These are phyloP conservation scores for Elaeagnus macrophylla DNA, from an alignment of 306 rosid species.

Conservation along the genomic window DNA sequence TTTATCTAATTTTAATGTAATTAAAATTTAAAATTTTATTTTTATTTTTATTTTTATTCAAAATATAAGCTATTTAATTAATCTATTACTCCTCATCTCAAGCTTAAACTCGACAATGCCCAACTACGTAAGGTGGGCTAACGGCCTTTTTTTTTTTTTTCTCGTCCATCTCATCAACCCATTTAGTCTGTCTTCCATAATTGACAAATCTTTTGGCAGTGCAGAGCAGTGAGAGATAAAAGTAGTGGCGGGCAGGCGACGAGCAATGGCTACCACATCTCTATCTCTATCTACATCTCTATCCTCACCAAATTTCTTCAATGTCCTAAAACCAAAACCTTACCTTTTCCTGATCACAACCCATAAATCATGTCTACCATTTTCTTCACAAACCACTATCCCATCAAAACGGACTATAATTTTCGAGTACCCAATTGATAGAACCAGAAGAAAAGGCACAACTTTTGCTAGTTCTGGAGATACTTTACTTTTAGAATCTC, in stretches of 20 bases:
- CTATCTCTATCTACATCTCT: constrained; percentile 38
- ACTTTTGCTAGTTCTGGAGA: constrained; percentile 34
- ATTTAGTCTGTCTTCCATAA: no score
- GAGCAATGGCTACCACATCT: constrained; percentile 50
- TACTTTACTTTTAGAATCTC: constrained; percentile 27
- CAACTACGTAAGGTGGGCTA: no score
- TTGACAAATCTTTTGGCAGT: constrained; percentile 1
- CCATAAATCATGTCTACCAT: constrained; percentile 14
- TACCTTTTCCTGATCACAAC: constrained; percentile 8
- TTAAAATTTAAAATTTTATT: no score
- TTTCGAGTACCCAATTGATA: constrained; percentile 21
- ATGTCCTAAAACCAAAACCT: constrained; percentile 18
- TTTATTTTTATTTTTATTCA: no score
- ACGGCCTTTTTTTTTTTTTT: no score
- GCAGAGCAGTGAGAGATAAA: constrained; percentile 11
- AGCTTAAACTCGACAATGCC: no score
- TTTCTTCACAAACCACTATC: constrained; percentile 12
- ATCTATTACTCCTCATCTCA: no score
- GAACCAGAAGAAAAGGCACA: constrained; percentile 10
- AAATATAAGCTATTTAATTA: no score
- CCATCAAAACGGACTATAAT: constrained; percentile 14
- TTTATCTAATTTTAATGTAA: no score
- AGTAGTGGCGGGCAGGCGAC: constrained; percentile 22
- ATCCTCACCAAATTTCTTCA: constrained; percentile 33
- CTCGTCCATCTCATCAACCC: no score